Percentiles rank a stretch among this genome's conserved stretches.
These are phyloP conservation scores for Pythium phragmitis DNA, from an alignment of 352 stramenopile species.

Conservation along the genomic window DNA sequence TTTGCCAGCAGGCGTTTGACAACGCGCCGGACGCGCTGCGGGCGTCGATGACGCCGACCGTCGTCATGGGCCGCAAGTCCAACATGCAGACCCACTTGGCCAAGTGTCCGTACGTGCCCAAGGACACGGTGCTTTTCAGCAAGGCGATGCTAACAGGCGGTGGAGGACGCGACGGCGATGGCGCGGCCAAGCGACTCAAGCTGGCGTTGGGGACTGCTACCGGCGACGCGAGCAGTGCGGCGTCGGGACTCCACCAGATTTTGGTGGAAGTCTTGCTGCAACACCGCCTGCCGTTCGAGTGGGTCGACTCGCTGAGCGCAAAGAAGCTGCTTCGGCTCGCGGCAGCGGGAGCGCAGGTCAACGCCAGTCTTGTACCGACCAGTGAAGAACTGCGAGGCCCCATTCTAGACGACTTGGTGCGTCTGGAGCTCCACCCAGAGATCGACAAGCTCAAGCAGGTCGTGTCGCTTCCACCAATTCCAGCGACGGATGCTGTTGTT, in stretches of 20 bases:
- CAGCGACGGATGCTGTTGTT: not conserved
- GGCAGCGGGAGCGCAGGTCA: constrained; percentile 10
- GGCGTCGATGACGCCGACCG: constrained; percentile 44
- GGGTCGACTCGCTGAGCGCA: constrained; percentile 48
- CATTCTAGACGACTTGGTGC: constrained; percentile 43
- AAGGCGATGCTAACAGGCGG: constrained; percentile 17
- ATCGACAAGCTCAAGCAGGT: constrained; percentile 41
- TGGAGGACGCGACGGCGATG: constrained; percentile 9
- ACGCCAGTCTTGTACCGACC: constrained; percentile 32
- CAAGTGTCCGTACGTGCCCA: constrained; percentile 72
- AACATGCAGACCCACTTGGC: constrained; percentile 86
- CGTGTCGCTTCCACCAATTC: constrained; percentile 11
- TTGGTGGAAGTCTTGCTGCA: constrained; percentile 66
- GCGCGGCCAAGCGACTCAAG: constrained; percentile 19
- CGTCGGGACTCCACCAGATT: constrained; percentile 27
- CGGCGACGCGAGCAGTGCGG: constrained; percentile 17
- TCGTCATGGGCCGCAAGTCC: constrained; percentile 73
- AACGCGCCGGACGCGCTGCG: constrained; percentile 48
- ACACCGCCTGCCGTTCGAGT: constrained; percentile 65
- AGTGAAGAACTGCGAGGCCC: constrained; percentile 38
- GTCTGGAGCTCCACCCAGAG: constrained; percentile 32
- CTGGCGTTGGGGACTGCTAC: not conserved
- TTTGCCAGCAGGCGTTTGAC: constrained; percentile 69
- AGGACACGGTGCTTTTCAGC: constrained; percentile 35
- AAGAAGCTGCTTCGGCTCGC: constrained; percentile 49